phyloP scores from a whole-genome alignment of 148 eudicot genomes.

The Mesembryanthemum crystallinum region DNA sequence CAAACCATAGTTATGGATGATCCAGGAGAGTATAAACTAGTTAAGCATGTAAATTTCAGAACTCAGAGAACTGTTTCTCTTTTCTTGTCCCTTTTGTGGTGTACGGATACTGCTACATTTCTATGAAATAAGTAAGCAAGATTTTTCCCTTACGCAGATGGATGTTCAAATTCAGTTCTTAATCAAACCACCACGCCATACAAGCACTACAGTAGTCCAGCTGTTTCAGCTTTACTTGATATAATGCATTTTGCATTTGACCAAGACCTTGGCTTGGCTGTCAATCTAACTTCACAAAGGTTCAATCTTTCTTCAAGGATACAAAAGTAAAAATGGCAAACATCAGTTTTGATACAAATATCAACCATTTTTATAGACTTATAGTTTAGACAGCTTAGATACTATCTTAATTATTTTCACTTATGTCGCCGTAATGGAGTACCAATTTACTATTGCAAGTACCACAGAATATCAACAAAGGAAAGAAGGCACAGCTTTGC shows the following conservation, averaged over 20 bases:
- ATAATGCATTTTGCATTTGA: neutral
- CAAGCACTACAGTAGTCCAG: neutral
- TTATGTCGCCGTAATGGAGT: neutral
- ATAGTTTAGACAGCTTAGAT: neutral
- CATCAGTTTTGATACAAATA: neutral
- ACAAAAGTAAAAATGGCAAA: neutral
- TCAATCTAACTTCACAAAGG: neutral
- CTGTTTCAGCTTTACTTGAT: neutral
- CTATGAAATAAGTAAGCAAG: neutral
- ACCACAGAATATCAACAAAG: neutral
- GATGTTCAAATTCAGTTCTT: neutral
- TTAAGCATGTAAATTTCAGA: neutral
- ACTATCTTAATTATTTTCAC: neutral
- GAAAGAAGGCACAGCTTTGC: slow-evolving; percentile 10
- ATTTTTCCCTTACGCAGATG: neutral
- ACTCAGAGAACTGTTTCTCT: neutral
- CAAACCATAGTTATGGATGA: neutral
- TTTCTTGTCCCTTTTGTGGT: neutral
- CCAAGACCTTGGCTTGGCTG: neutral
- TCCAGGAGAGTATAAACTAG: neutral
- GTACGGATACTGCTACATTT: neutral
- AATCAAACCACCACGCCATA: neutral
- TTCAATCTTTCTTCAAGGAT: neutral
- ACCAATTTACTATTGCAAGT: neutral
- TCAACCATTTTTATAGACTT: neutral